Evolutionary conservation across 2,329 filamentous ascomycete species (phyloP).

Genomic region (Fusarium praegraminearum): DNA sequence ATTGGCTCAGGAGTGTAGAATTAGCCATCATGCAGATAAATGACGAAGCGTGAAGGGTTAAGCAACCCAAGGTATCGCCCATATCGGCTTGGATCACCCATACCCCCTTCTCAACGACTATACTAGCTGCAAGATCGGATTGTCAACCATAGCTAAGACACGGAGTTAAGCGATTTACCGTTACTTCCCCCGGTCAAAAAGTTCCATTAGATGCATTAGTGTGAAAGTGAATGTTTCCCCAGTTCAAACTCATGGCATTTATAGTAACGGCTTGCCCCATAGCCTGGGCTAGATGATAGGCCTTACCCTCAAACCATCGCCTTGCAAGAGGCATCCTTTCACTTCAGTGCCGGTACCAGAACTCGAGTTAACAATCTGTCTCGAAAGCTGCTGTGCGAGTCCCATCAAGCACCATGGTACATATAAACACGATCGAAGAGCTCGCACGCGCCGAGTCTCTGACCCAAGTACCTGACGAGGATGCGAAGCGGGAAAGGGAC

Average conservation of each 20-base stretch:
- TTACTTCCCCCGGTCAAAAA: neutral
- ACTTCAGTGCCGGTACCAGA: neutral
- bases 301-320: neutral
- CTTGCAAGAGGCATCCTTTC: neutral
- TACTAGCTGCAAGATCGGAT: slow-evolving; percentile 4
- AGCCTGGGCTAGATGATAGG: neutral
- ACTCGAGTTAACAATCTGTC: neutral
- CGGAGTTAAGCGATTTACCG: slow-evolving; percentile 35
- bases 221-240: neutral
- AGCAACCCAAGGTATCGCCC: slow-evolving; percentile 1
- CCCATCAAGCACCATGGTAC: slow-evolving; percentile 26
- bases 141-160: slow-evolving; percentile 1
- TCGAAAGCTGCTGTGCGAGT: neutral
- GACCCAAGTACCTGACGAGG: slow-evolving; percentile 2
- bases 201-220: slow-evolving; percentile 16
- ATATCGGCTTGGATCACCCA: slow-evolving; percentile 8
- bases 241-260: slow-evolving; percentile 5
- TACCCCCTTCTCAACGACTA: slow-evolving; percentile 13
- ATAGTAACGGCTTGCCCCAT: slow-evolving; percentile 8
- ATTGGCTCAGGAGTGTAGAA: slow-evolving; percentile 4
- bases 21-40: slow-evolving; percentile 1
- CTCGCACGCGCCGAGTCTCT: slow-evolving; percentile 18
- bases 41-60: slow-evolving; percentile 1
- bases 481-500: slow-evolving; percentile 30
- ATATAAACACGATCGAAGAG: slow-evolving; percentile 19